phyloP scores from a whole-genome alignment of 2,329 filamentous ascomycete species.

The Botryotinia calthae region DNA sequence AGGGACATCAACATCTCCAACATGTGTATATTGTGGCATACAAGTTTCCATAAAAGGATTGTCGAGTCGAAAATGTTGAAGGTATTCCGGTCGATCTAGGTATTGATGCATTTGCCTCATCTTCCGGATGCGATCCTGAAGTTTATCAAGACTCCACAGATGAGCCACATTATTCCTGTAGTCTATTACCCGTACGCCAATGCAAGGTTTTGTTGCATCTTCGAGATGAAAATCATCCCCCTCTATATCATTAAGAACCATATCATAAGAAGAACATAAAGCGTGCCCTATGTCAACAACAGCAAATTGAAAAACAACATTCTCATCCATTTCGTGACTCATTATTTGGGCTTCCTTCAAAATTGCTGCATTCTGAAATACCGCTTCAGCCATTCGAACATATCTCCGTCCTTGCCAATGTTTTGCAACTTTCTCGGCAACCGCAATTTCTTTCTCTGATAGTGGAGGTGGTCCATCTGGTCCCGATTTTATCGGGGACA shows the following conservation, averaged over 20 bases:
- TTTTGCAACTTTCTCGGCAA: constrained; percentile 63
- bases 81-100: constrained; percentile 89
- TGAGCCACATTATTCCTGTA: constrained; percentile 83
- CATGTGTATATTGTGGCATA: constrained; percentile 86
- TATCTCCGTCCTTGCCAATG: constrained; percentile 85
- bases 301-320: constrained; percentile 91
- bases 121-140: constrained; percentile 78
- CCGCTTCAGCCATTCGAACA: constrained; percentile 88
- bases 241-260: constrained; percentile 88
- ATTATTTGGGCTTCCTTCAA: constrained; percentile 97
- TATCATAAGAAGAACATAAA: constrained; percentile 90
- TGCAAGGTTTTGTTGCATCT: constrained; percentile 80
- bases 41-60: constrained; percentile 91
- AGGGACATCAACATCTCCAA: constrained; percentile 91
- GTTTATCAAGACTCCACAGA: constrained; percentile 91
- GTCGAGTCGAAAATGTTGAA: constrained; percentile 86
- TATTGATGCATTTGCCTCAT: constrained; percentile 99
- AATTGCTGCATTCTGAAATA: constrained; percentile 81
- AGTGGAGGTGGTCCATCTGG: constrained; percentile 46
- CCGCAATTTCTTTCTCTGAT: constrained; percentile 67
- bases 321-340: constrained; percentile 93
- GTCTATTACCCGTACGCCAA: constrained; percentile 86
- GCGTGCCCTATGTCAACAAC: constrained; percentile 86
- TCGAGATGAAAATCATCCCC: constrained; percentile 80
- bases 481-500: constrained; percentile 60